Conservation (phyloP, 177 flowering plant species). For the Telopea speciosissima region DNA sequence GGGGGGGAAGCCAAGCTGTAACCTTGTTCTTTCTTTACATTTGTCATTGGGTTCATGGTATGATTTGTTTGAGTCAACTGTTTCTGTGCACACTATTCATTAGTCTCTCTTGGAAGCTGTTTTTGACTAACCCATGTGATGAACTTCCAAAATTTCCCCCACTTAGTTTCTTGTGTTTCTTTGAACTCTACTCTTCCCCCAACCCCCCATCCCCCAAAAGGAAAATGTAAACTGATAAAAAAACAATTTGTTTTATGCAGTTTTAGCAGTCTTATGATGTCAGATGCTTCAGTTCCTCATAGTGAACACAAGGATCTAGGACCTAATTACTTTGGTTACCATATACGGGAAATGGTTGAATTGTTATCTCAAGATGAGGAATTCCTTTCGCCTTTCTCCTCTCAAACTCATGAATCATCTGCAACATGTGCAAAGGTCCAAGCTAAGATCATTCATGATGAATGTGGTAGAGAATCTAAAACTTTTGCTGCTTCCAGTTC, state of each 20-base stretch:
- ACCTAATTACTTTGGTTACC: constrained; percentile 54
- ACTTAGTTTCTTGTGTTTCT: background rate
- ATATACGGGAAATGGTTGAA: constrained; percentile 29
- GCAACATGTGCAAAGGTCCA: constrained; percentile 7
- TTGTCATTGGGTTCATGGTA: too few species aligned
- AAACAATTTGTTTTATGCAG: constrained; percentile 13
- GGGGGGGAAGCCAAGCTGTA: too few species aligned
- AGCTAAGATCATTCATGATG: constrained; percentile 4
- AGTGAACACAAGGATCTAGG: constrained; percentile 23
- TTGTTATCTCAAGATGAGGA: constrained; percentile 38
- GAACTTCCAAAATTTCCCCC: background rate
- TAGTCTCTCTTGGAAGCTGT: background rate
- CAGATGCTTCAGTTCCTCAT: constrained; percentile 25
- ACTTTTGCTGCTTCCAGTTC: constrained; percentile 16
- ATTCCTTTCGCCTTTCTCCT: constrained; percentile 15
- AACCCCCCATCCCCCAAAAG: too few species aligned
- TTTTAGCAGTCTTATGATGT: constrained; percentile 25
- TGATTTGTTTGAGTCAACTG: too few species aligned
- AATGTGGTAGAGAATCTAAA: constrained; percentile 10
- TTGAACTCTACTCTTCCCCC: background rate
- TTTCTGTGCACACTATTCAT: too few species aligned
- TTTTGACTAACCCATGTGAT: background rate
- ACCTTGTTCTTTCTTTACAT: too few species aligned
- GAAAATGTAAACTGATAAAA: background rate
- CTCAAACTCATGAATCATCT: constrained; percentile 15